Evolutionary conservation across 2,329 filamentous ascomycete species (phyloP).

Genomic region (Colletotrichum sp.): DNA sequence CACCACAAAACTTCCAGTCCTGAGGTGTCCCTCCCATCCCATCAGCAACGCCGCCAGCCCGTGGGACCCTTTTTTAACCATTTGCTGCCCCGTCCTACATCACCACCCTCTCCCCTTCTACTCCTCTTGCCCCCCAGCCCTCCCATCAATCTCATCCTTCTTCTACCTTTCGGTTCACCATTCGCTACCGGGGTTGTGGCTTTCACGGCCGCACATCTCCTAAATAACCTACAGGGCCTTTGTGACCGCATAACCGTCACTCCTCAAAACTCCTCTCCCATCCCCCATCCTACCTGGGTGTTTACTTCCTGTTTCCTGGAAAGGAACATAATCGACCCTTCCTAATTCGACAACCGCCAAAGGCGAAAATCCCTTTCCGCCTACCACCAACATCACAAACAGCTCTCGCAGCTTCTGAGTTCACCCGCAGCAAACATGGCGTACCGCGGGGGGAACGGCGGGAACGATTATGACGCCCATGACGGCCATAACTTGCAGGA

Average conservation of each 20-base stretch:
- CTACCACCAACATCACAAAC: neutral
- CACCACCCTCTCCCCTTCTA: conserved; percentile 11
- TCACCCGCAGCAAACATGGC: conserved; percentile 45
- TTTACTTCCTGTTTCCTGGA: neutral
- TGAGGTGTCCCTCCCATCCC: neutral
- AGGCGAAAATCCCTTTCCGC: neutral
- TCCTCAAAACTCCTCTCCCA: neutral
- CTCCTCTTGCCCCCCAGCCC: conserved; percentile 15
- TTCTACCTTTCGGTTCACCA: conserved; percentile 12
- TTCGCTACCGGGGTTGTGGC: conserved; percentile 18
- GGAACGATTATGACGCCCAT: conserved; percentile 51
- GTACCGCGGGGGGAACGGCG: conserved; percentile 59
- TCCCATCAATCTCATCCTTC: conserved; percentile 6
- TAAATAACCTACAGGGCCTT: conserved; percentile 6
- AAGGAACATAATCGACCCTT: neutral
- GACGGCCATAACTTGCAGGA: conserved; percentile 69
- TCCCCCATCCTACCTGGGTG: neutral
- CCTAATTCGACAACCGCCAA: neutral
- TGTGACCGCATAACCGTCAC: conserved; percentile 7
- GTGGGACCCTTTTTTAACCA: conserved; percentile 22
- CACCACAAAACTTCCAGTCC: neutral
- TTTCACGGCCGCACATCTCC: conserved; percentile 14
- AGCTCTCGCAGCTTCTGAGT: neutral
- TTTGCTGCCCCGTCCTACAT: conserved; percentile 19
- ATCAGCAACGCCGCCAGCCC: conserved; percentile 8